These are phyloP conservation scores for Sugiyamaella floridensis DNA, from an alignment of 805 yeast species.

Conservation along the genomic window DNA sequence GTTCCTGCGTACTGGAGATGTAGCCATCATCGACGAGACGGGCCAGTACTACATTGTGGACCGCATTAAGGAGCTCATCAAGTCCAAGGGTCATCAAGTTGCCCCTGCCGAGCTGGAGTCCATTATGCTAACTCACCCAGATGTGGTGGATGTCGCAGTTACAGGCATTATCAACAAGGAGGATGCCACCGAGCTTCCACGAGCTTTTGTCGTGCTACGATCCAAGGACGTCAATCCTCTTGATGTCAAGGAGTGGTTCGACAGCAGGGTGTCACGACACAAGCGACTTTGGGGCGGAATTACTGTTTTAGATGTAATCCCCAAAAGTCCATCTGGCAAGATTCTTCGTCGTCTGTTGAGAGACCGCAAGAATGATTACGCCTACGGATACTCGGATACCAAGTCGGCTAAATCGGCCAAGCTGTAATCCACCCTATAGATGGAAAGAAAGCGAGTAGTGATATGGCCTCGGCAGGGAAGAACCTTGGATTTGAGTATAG, in stretches of 20 bases:
- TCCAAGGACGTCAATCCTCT: constrained; percentile 18
- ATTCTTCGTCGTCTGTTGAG: constrained; percentile 86
- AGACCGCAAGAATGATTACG: constrained; percentile 35
- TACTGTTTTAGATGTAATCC: constrained; percentile 70
- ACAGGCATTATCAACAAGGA: constrained; percentile 66
- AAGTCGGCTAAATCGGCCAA: background rate
- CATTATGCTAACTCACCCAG: constrained; percentile 61
- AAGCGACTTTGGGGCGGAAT: constrained; percentile 42
- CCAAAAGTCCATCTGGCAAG: constrained; percentile 93
- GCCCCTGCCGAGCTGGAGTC: constrained; percentile 95
- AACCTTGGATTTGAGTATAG: too few relatives aligned
- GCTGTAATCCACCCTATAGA: background rate
- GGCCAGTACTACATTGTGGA: constrained; percentile 43
- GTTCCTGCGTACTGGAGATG: constrained; percentile 53
- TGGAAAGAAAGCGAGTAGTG: too few relatives aligned
- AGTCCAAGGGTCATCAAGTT: constrained; percentile 68
- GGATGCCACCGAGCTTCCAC: constrained; percentile 62
- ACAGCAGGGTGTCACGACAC: constrained; percentile 32
- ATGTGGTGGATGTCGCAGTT: constrained; percentile 83
- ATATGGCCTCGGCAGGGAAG: too few relatives aligned
- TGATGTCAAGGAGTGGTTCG: constrained; percentile 30
- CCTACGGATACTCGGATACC: constrained; percentile 1
- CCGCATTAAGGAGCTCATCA: constrained; percentile 29
- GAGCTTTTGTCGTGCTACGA: constrained; percentile 32
- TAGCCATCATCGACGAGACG: constrained; percentile 38